Percentiles rank a stretch among this genome's conserved stretches.
Conservation (phyloP, 129 eudicot species). For the Daucus carota region DNA sequence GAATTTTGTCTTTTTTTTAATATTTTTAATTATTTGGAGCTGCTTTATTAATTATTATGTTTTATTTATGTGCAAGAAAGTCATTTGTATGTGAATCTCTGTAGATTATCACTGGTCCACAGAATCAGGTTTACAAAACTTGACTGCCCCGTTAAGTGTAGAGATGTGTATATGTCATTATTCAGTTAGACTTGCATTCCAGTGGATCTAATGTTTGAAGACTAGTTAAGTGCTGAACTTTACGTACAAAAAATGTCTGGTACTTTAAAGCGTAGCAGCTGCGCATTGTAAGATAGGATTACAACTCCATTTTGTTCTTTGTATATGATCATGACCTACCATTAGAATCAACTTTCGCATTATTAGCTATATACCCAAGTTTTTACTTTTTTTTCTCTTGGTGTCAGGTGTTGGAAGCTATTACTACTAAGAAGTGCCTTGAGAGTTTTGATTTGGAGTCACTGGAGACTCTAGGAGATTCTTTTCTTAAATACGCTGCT, state of each 20-base stretch:
- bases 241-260: background rate
- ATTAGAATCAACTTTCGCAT: background rate
- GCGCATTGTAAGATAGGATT: background rate
- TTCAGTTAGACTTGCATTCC: too few relatives aligned
- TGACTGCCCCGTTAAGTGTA: background rate
- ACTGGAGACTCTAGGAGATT: constrained; percentile 87
- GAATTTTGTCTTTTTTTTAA: too few relatives aligned
- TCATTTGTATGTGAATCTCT: too few relatives aligned
- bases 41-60: too few relatives aligned
- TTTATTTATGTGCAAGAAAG: too few relatives aligned
- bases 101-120: background rate
- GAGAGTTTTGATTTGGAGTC: constrained; percentile 74
- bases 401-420: constrained; percentile 63
- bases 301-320: background rate
- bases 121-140: too few relatives aligned
- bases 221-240: background rate
- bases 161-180: background rate
- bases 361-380: background rate
- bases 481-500: constrained; percentile 73
- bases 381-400: background rate
- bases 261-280: background rate
- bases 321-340: background rate
- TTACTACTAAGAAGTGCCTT: constrained; percentile 70
- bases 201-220: background rate
- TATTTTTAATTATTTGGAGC: too few relatives aligned